Percentiles rank a stretch among this genome's conserved stretches.
Evolutionary conservation across 306 rosid species (phyloP).

Genomic region (Ceratonia siliqua): DNA sequence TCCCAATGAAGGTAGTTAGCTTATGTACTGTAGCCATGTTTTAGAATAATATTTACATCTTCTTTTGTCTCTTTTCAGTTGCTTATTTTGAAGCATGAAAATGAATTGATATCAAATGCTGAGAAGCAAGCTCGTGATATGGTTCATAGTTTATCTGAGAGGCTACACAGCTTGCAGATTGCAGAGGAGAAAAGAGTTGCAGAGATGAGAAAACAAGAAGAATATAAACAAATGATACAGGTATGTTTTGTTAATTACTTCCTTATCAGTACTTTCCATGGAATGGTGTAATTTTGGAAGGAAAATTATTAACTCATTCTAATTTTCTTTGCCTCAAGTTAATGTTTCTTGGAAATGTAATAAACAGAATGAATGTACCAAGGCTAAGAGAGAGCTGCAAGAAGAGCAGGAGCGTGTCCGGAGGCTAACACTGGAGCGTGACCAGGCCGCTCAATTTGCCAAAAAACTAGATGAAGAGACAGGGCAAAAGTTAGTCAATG

Average conservation of each 20-base stretch:
- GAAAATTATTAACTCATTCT: not conserved
- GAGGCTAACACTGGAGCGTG: slow-evolving; percentile 17
- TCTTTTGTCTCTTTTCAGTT: slow-evolving; percentile 29
- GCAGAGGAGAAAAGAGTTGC: slow-evolving; percentile 28
- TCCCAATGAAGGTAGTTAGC: not conserved
- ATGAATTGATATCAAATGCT: slow-evolving; percentile 32
- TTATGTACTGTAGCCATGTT: slow-evolving; percentile 4
- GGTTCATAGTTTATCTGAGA: slow-evolving; percentile 39
- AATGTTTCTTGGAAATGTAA: not conserved
- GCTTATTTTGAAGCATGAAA: slow-evolving; percentile 37
- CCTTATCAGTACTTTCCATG: not conserved
- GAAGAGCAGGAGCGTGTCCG: slow-evolving; percentile 18
- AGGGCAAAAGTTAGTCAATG: not conserved
- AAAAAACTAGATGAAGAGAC: not conserved
- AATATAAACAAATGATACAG: slow-evolving; percentile 29
- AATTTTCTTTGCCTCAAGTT: not conserved
- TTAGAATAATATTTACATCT: not conserved
- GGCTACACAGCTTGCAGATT: slow-evolving; percentile 35
- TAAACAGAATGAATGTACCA: slow-evolving; percentile 30
- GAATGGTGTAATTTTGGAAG: not conserved
- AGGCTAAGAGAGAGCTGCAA: slow-evolving; percentile 29
- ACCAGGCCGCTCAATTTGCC: slow-evolving; percentile 18
- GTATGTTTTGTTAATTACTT: not conserved
- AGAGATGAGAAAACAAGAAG: slow-evolving; percentile 35
- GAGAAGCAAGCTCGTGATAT: slow-evolving; percentile 44